These are phyloP conservation scores for Fusarium xyrophilum DNA, from an alignment of 2,329 filamentous ascomycete genomes.

Conservation along the genomic window DNA sequence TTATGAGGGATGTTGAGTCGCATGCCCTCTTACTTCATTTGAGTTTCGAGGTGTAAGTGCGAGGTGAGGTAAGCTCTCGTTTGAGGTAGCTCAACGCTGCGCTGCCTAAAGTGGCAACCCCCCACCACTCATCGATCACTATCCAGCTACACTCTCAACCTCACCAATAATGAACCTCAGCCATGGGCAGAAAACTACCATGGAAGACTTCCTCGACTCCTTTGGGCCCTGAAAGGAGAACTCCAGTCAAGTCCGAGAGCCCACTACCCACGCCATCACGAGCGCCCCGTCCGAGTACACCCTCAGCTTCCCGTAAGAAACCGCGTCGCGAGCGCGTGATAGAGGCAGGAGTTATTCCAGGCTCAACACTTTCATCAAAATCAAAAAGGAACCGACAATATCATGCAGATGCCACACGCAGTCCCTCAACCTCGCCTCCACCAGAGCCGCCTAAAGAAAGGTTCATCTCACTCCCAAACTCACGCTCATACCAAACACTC, in stretches of 20 bases:
- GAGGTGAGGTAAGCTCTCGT: background rate
- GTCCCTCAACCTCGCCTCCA: conserved; percentile 60
- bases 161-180: conserved; percentile 12
- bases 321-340: conserved; percentile 33
- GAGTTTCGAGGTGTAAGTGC: background rate
- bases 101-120: conserved; percentile 13
- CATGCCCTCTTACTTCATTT: background rate
- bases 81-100: background rate
- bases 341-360: conserved; percentile 36
- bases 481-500: background rate
- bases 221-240: conserved; percentile 8
- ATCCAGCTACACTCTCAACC: background rate
- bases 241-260: conserved; percentile 14
- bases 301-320: conserved; percentile 20
- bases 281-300: conserved; percentile 7
- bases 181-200: conserved; percentile 60
- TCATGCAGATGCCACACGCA: conserved; percentile 40
- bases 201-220: conserved; percentile 51
- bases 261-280: background rate
- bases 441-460: conserved; percentile 56
- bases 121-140: conserved; percentile 9
- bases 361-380: background rate
- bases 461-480: conserved; percentile 41
- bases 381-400: background rate
- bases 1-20: background rate